These are phyloP conservation scores for Polytolypa hystricis DNA, from an alignment of 2,329 filamentous ascomycete genomes.

Conservation along the genomic window DNA sequence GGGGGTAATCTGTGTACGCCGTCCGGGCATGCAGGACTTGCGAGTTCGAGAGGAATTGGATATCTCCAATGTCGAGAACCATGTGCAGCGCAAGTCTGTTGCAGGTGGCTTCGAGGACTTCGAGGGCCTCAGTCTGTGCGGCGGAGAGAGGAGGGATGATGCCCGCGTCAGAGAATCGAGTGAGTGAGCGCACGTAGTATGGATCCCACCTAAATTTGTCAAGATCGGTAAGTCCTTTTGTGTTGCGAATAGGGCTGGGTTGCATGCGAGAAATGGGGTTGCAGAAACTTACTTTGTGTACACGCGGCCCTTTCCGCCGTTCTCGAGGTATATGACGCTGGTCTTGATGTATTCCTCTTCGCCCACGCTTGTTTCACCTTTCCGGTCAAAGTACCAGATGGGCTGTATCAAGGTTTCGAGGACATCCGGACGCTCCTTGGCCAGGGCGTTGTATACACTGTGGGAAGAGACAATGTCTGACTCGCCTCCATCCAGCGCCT, in stretches of 20 bases:
- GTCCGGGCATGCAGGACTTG: slow-evolving; percentile 75
- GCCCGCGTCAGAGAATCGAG: slow-evolving; percentile 61
- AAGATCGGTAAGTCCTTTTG: too few relatives aligned
- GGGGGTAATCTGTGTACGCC: slow-evolving; percentile 61
- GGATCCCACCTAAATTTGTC: slow-evolving; percentile 64
- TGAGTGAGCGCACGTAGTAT: slow-evolving; percentile 70
- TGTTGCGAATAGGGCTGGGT: neutral
- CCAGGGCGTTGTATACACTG: slow-evolving; percentile 70
- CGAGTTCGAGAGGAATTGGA: slow-evolving; percentile 73
- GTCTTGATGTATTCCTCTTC: slow-evolving; percentile 65
- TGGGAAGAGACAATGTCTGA: slow-evolving; percentile 71
- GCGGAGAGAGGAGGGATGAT: slow-evolving; percentile 60
- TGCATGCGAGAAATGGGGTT: neutral
- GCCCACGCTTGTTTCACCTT: slow-evolving; percentile 66
- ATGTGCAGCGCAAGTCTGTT: slow-evolving; percentile 66
- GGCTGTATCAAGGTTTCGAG: slow-evolving; percentile 63
- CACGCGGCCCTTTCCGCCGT: slow-evolving; percentile 51
- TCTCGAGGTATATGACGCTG: slow-evolving; percentile 67
- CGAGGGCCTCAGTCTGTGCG: slow-evolving; percentile 56
- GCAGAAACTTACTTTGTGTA: slow-evolving; percentile 53
- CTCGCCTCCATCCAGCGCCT: slow-evolving; percentile 71
- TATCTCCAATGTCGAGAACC: slow-evolving; percentile 76
- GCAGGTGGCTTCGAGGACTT: slow-evolving; percentile 66
- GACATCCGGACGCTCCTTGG: slow-evolving; percentile 64
- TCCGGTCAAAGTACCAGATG: slow-evolving; percentile 86